A percentile compares a stretch with the other conserved stretches of the same genome.
These are phyloP conservation scores for Penicillium capsulatum DNA, from an alignment of 2,329 filamentous ascomycete species.

Conservation along the genomic window DNA sequence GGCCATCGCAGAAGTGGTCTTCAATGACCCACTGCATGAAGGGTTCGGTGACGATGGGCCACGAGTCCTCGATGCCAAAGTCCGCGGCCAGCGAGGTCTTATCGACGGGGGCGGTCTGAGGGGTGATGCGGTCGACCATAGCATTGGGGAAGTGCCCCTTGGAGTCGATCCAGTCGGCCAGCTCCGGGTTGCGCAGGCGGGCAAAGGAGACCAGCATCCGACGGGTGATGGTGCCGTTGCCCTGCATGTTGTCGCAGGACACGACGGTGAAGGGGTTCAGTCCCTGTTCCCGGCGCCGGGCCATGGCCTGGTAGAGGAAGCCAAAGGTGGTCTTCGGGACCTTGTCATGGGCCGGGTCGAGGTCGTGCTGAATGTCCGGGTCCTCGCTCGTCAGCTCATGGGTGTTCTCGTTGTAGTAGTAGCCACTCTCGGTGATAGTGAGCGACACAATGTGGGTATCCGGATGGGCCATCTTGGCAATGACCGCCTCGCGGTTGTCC, in stretches of 20 bases:
- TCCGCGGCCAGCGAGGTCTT: conserved; percentile 43
- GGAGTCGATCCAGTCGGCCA: conserved; percentile 49
- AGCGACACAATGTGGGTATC: conserved; percentile 55
- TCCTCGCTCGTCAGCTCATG: conserved; percentile 49
- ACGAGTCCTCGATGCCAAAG: conserved; percentile 49
- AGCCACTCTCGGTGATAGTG: conserved; percentile 55
- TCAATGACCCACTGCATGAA: conserved; percentile 57
- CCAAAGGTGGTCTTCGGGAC: conserved; percentile 49
- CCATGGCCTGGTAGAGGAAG: conserved; percentile 51
- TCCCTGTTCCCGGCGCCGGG: conserved; percentile 45
- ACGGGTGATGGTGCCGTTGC: conserved; percentile 53
- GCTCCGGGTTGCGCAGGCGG: conserved; percentile 43
- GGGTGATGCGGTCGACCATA: conserved; percentile 56
- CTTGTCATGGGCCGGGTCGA: conserved; percentile 41
- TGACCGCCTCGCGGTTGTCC: conserved; percentile 50
- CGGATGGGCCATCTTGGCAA: conserved; percentile 53
- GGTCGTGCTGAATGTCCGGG: conserved; percentile 49
- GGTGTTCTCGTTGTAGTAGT: conserved; percentile 57
- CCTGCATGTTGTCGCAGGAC: conserved; percentile 57
- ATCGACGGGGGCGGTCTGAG: conserved; percentile 47
- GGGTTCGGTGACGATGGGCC: conserved; percentile 55
- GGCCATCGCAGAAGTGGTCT: conserved; percentile 51
- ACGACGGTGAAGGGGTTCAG: conserved; percentile 53
- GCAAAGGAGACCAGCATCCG: conserved; percentile 52
- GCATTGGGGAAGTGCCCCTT: conserved; percentile 52